phyloP scores from a whole-genome alignment of 139 green algal species.

The Picochlorum sp. region DNA sequence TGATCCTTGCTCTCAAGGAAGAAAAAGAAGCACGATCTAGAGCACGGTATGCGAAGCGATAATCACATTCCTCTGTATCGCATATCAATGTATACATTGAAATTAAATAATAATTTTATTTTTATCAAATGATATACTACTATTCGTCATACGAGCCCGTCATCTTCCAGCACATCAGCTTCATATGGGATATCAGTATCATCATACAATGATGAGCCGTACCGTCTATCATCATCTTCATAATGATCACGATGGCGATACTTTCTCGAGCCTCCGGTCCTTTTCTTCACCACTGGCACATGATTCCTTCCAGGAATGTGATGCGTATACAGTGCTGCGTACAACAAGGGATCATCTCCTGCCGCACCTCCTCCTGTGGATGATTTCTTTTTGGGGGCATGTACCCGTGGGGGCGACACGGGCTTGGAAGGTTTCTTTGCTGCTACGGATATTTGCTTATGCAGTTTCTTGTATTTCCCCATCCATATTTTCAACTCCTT shows the following conservation, averaged over 20 bases:
- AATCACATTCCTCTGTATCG: neutral
- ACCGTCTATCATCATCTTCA: neutral
- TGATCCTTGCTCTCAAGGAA: constrained; percentile 62
- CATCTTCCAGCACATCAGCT: constrained; percentile 4
- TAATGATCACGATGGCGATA: too few species aligned
- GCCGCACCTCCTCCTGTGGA: too few species aligned
- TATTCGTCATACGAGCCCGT: neutral
- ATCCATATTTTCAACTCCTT: neutral
- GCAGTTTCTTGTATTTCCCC: neutral
- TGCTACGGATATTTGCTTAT: too few species aligned
- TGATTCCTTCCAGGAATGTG: too few species aligned
- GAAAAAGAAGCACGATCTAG: neutral
- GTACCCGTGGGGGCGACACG: too few species aligned
- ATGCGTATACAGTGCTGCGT: too few species aligned
- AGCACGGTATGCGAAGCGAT: neutral
- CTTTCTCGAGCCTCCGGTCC: too few species aligned
- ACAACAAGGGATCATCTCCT: too few species aligned
- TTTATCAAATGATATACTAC: neutral
- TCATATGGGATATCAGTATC: neutral
- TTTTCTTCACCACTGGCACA: too few species aligned
- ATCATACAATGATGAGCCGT: neutral
- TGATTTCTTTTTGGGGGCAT: too few species aligned
- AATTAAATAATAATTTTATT: neutral
- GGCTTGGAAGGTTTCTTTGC: too few species aligned
- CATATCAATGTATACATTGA: neutral